Base-by-base conservation (phyloP, 2,329 filamentous ascomycete species). In the Colletotrichum scovillei region DNA sequence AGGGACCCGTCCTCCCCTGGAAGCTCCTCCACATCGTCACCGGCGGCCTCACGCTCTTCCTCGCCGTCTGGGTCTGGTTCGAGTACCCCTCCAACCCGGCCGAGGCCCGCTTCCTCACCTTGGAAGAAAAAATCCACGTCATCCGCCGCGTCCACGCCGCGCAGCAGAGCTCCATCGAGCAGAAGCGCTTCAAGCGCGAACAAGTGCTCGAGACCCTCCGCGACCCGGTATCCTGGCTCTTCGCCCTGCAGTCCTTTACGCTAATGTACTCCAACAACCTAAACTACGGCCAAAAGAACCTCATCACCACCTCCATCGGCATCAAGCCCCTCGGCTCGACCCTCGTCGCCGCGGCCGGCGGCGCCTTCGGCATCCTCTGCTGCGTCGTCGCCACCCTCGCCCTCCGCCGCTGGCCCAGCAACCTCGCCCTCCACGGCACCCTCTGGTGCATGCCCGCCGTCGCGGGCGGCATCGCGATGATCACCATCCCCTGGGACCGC, bases 21-120 rank as follows among this genome's bases (percentile, higher is more conserved):
- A 84, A 84, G 72, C 73, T 84, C 0, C 81, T 84, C 62, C 83
- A 83, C 79, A 80, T 85, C 12, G 77, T 82, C 42, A 84, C 81
- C 0, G 83, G 83, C 1, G 79, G 79, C 0, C 58, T 84, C 0
- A 82, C 83, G 0, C 63, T 84, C 0, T 1, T 84, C 1, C 76
- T 84, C 0, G 77, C 82, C 1, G 68, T 81, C 1, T 79, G 78
- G 49, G 80, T 82, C 26, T 81, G 81, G 77, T 79, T 84, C 49
- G 75, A 77, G 32, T 82, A 82, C 49, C 70, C 73, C 7, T 69
- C 67, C 73, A 75, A 75, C 46, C 74, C 69, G 4, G 75, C 76
- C 28, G 74, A 70, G 5, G 74, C 74, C 7, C 73, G 62, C 11
- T 81, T 81, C 64, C 66, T 81, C 9, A 76, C 76, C 0, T 65